Evolutionary conservation across 1,284 basidiomycete species (phyloP), one percentile per base, ranked within the genome.

Genomic region (Pholiota adiposa): DNA sequence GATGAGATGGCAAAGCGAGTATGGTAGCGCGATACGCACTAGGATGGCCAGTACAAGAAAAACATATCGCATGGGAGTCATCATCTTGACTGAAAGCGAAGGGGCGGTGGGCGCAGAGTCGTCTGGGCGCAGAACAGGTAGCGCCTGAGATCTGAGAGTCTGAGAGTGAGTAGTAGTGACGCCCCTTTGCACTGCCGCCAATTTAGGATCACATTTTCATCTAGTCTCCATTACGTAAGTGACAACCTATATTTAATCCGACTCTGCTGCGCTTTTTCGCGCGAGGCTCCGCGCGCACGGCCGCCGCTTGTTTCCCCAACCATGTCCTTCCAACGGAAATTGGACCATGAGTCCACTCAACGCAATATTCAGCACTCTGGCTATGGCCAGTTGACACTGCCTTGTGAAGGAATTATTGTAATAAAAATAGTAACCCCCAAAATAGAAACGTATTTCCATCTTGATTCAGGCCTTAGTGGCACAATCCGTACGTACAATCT

Each of bases 21-120:
- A 19, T 46, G 9, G n/a, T 49, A 49, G 44, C 9, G 29, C 25
- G 8, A 16, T 19, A 51, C 87, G 63, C 66, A 90, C 89, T 56
- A 92, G 79, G 68, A 89, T 80, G 71, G 73, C 83, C 67, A 92
- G 79, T 63, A 83, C 84, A 65, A 92, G 80, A 46, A 90, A 68
- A 54, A 89, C 77, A 70, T 92, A 92, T 70, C 90, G 87, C 82
- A 87, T 85, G 63, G 86, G 86, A 63, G 89, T 88, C 84, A 89
- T 90, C 89, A 91, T 91, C 72, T 79, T 85, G 62, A 33, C 25
- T 40, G 23, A 50, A 38, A 49, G 31, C 12, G 29, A 40, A 31
- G n/a, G 12, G 12, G 14, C n/a, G 11, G 19, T 40, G 14, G 29
- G 6, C 41, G 12, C 21, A 12, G 14, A n/a, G 12, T 33, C 44